A percentile compares a stretch with the other conserved stretches of the same genome.
phyloP scores from a whole-genome alignment of 257 asterid species.

The Thymus mandschuricus region DNA sequence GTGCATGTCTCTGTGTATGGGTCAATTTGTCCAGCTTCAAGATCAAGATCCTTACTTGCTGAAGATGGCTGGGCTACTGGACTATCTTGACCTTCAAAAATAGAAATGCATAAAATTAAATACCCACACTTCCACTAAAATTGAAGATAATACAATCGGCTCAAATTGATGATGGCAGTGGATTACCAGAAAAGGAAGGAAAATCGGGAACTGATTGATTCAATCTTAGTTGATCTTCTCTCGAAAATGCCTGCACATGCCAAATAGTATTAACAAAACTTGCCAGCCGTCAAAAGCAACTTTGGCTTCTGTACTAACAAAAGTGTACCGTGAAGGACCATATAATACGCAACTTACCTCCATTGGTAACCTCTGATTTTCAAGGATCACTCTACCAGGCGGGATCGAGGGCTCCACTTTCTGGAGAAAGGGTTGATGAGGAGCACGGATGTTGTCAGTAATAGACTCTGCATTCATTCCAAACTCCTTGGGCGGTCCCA shows the following conservation, averaged over 20 bases:
- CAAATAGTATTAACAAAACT: conserved; percentile 21
- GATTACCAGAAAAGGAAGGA: conserved; percentile 65
- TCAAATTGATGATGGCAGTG: conserved; percentile 19
- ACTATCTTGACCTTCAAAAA: conserved; percentile 65
- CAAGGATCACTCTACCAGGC: conserved; percentile 65
- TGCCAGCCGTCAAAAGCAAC: conserved; percentile 23
- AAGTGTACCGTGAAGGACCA: conserved; percentile 17
- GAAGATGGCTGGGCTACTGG: conserved; percentile 57
- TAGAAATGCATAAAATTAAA: conserved; percentile 22
- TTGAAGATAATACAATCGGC: conserved; percentile 23
- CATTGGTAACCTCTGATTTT: conserved; percentile 65
- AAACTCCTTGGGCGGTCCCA: conserved; percentile 60
- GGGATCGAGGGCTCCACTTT: conserved; percentile 63
- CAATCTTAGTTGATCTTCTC: conserved; percentile 71
- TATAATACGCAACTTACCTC: conserved; percentile 56
- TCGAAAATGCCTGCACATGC: conserved; percentile 61
- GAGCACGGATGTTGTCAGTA: conserved; percentile 67
- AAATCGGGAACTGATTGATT: conserved; percentile 61
- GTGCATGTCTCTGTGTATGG: conserved; percentile 61
- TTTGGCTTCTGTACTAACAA: conserved; percentile 1
- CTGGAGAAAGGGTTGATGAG: conserved; percentile 65
- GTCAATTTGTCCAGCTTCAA: conserved; percentile 83
- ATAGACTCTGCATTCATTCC: conserved; percentile 49
- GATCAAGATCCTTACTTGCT: conserved; percentile 60
- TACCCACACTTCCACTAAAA: conserved; percentile 16